A percentile compares a stretch with the other conserved stretches of the same genome.
phyloP scores from a whole-genome alignment of 2,329 filamentous ascomycete genomes.

The Parasarocladium wereldwijsianum region DNA sequence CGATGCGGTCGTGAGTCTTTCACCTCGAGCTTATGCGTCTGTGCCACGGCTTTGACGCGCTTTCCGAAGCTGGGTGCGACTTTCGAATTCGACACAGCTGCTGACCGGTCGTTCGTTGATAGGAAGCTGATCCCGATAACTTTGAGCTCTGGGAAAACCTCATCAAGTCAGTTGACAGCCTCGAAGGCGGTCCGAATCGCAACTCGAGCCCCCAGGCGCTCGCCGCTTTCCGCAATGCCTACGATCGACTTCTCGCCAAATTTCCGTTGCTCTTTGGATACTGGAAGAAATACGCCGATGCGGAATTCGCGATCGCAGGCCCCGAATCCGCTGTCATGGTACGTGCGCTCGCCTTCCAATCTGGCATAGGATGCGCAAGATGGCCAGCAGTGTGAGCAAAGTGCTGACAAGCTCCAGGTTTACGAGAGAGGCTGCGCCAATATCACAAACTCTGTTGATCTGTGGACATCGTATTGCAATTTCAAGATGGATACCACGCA shows the following conservation, averaged over 20 bases:
- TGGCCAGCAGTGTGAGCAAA: too few species aligned
- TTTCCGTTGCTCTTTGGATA: conserved; percentile 95
- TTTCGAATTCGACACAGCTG: conserved; percentile 3
- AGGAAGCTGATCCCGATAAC: conserved; percentile 65
- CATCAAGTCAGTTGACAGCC: conserved; percentile 63
- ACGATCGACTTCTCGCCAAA: conserved; percentile 85
- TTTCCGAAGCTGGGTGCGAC: neutral
- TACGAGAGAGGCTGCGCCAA: conserved; percentile 92
- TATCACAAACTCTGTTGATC: conserved; percentile 83
- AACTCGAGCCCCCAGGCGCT: conserved; percentile 95
- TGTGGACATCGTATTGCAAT: conserved; percentile 94
- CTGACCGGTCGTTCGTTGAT: conserved; percentile 10
- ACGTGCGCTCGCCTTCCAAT: conserved; percentile 12
- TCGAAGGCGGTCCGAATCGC: conserved; percentile 87
- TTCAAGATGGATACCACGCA: conserved; percentile 98
- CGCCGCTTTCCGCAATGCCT: conserved; percentile 70
- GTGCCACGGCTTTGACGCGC: conserved; percentile 6
- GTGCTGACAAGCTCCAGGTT: conserved; percentile 39
- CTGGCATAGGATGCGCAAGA: neutral
- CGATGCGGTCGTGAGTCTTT: conserved; percentile 50
- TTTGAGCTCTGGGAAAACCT: conserved; percentile 94
- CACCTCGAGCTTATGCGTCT: neutral
- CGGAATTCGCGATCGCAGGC: conserved; percentile 92
- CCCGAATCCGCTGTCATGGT: conserved; percentile 97
- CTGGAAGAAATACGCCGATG: conserved; percentile 98